phyloP scores from a whole-genome alignment of 2,329 filamentous ascomycete species.

The Blastomyces gilchristii region DNA sequence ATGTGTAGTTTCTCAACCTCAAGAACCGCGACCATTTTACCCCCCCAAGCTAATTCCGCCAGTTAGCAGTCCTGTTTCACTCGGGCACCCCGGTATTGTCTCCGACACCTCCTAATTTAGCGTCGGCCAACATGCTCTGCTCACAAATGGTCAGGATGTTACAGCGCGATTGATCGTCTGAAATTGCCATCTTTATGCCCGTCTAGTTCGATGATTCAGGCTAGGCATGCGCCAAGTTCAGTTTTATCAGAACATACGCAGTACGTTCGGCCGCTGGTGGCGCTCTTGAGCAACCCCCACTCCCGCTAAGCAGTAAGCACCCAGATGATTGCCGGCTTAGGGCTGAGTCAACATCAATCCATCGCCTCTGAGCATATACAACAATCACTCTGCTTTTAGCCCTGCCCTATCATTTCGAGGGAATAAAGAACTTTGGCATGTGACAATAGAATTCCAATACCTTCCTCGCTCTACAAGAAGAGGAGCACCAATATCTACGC shows the following conservation, averaged over 20 bases:
- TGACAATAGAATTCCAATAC: neutral
- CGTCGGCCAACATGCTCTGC: neutral
- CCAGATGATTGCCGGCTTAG: neutral
- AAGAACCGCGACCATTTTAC: neutral
- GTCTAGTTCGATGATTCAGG: neutral
- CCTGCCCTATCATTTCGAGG: neutral
- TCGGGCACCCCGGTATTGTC: neutral
- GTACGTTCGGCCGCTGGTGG: neutral
- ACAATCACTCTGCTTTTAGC: neutral
- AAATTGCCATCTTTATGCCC: constrained; percentile 1
- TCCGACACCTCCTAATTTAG: neutral
- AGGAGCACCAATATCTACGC: neutral
- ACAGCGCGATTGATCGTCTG: neutral
- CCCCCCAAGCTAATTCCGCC: neutral
- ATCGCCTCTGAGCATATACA: neutral
- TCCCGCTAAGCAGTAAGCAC: neutral
- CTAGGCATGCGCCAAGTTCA: neutral
- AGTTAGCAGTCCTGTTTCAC: neutral
- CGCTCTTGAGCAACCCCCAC: neutral
- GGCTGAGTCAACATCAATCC: neutral
- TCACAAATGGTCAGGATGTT: neutral
- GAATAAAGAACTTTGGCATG: neutral
- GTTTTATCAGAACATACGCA: too few species aligned
- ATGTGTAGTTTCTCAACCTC: too few species aligned
- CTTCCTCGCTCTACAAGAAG: neutral